These are phyloP conservation scores for Aristolochia contorta DNA, from an alignment of 164 flowering plant genomes.

Conservation along the genomic window DNA sequence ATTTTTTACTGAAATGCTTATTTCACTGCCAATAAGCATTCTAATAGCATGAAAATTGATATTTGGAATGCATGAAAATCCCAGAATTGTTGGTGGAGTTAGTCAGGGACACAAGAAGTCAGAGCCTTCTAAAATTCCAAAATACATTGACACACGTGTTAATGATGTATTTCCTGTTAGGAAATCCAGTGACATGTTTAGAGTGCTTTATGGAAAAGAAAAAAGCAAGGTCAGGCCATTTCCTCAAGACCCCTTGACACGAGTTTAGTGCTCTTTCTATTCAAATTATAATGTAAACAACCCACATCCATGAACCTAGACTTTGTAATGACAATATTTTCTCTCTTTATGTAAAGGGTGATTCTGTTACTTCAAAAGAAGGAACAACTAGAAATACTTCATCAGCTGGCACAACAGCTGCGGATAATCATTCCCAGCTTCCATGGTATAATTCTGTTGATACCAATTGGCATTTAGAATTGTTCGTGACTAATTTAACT, in stretches of 20 bases:
- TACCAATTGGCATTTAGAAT: not conserved
- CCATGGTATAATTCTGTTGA: constrained; percentile 28
- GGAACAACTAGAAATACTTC: constrained; percentile 22
- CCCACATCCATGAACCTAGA: no score
- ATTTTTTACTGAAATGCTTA: not conserved
- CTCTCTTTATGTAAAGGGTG: no score
- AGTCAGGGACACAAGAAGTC: constrained; percentile 36
- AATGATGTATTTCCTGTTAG: constrained; percentile 69
- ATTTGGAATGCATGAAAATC: not conserved
- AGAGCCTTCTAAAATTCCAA: constrained; percentile 39
- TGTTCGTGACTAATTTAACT: not conserved
- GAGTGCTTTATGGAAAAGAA: constrained; percentile 41
- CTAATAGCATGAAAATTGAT: not conserved
- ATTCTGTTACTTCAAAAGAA: constrained; percentile 13
- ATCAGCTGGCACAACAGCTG: constrained; percentile 21
- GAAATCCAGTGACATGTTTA: constrained; percentile 47
- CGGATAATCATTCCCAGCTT: constrained; percentile 21
- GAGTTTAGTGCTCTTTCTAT: no score
- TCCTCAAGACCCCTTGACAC: not conserved
- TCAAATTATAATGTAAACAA: no score
- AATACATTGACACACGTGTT: constrained; percentile 65
- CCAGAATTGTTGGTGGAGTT: constrained; percentile 19
- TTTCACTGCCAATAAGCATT: not conserved
- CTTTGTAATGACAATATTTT: no score
- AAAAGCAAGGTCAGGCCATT: constrained; percentile 46